Base-by-base conservation (phyloP, 192 early-diverging fungal species). In the Backusella circina region DNA sequence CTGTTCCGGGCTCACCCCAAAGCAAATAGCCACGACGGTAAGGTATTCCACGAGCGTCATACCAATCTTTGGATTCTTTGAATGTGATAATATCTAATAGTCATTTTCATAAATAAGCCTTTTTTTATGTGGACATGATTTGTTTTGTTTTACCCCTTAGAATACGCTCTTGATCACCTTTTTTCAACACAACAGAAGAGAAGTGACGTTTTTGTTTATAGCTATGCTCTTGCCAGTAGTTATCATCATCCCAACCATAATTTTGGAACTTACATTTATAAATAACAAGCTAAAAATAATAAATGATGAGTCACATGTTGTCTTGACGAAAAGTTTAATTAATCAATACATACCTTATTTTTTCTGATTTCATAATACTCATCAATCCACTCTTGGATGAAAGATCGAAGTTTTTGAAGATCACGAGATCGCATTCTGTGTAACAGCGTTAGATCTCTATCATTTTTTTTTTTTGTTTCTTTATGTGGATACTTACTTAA, bases 11-110 rank as follows among this genome's bases (percentile, higher is more conserved):
- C 36, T 83, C 83, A 47, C 86, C 86, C 65, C 84, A 77, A 32
- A 88, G 80, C 26, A 88, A 77, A 67, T 86, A 86, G 12, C 87
- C 85, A 16, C 87, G 85, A 28, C 87, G 80, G 66, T 86, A 86
- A 68, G 86, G 85, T 37, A 88, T 82, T 36, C 86, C 86, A 21
- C 81, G 77, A n/a, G 83, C 77, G 61, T 80, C 79, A 70, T 86
- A 88, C 85, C 85, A 88, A 13, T 33, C 67, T 37, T 68, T 68
- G 18, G 67, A 68, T 68, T 65, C 74, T 68, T 28, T 84, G 65
- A 28, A 77, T 75, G 47, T 71, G 71, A 39, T 72, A 69, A 73
- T 86, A 88, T 8, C 74, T 76, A 23, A 77, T 73, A 35, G 44
- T 4, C 2, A 5, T 0, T 47, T 47, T 84, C 83, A 85, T 23